Evolutionary conservation across 768 basidiomycete species (phyloP).

Genomic region (Scleroderma citrinum): DNA sequence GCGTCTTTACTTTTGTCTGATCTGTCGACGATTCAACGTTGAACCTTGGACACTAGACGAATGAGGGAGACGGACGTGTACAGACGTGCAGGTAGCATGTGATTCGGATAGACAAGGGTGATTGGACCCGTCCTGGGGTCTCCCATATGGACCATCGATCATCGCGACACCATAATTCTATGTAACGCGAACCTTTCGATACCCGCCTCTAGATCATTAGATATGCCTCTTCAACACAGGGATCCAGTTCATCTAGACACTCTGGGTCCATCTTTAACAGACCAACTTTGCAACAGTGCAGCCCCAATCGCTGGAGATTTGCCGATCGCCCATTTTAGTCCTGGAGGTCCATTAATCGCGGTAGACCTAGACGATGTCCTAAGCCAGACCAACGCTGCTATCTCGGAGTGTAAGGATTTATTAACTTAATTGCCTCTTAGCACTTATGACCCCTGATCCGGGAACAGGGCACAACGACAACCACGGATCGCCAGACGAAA

Average conservation of each 20-base stretch:
- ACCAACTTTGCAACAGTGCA: too few relatives aligned
- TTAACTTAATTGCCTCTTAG: slow-evolving; percentile 2
- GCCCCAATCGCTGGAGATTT: too few relatives aligned
- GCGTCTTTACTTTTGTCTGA: not conserved
- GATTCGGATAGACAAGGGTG: too few relatives aligned
- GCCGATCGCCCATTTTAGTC: not conserved
- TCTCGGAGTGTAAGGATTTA: slow-evolving; percentile 48
- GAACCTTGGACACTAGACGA: not conserved
- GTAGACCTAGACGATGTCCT: slow-evolving; percentile 68
- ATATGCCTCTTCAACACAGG: not conserved
- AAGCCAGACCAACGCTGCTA: slow-evolving; percentile 50
- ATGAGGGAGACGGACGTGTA: too few relatives aligned
- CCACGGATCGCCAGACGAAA: slow-evolving; percentile 43
- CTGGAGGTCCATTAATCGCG: slow-evolving; percentile 41
- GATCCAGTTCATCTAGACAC: too few relatives aligned
- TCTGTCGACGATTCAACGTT: not conserved
- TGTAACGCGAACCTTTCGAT: too few relatives aligned
- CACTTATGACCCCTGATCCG: not conserved
- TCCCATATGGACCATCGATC: too few relatives aligned
- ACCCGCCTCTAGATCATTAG: too few relatives aligned
- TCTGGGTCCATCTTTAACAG: too few relatives aligned
- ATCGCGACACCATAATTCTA: too few relatives aligned
- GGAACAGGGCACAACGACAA: slow-evolving; percentile 58
- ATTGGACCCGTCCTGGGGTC: too few relatives aligned
- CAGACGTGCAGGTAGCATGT: too few relatives aligned